Base-by-base conservation (phyloP, 306 rosid genomes). In the Canavalia gladiata region DNA sequence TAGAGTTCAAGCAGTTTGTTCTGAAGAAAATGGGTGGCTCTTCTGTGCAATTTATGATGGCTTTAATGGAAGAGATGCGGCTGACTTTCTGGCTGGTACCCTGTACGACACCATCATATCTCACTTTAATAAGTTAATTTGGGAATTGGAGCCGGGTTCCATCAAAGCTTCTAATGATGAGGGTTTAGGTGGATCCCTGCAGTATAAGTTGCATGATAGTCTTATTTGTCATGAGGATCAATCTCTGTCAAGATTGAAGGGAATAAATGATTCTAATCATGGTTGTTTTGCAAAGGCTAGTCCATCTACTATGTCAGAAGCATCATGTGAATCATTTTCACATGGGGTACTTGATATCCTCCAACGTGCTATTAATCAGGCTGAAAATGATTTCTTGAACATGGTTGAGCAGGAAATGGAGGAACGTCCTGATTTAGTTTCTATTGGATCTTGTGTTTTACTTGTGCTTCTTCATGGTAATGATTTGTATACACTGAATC, bases 341-440 rank as follows among this genome's bases (percentile, higher is more conserved):
- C 83, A 84, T 8, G 85, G 84, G 59, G 90, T 93, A 59, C 94
- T 95, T 49, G 97, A 88, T 84, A 90, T 95, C 84, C 92, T 95
- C 46, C 86, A 85, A 72, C 84, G 75, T 29, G 93, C 99, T 60
- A 84, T 95, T 57, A 85, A 74, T 84, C 98, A 91, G 81, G 90
- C 94, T 9, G 99, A 95, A 86, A 90, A 84, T 84, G 99, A 95
- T 72, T 95, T 95, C 90, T 79, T 95, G 35, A 87, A 88, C 90
- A 95, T 95, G 99, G 99, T 95, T 79, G 99, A 95, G 82, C 97
- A 89, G 81, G 99, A 95, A 89, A 95, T 91, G 94, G 99, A 88
- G 82, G 94, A 90, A 73, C 98, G 98, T 43, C 97, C 93, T 25
- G 99, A 95, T 88, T 88, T 95, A 78, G 99, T 95, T 81, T 95